Percentiles rank a stretch among this genome's conserved stretches.
phyloP scores from a whole-genome alignment of 805 yeast species.

The Yarrowia sp. region DNA sequence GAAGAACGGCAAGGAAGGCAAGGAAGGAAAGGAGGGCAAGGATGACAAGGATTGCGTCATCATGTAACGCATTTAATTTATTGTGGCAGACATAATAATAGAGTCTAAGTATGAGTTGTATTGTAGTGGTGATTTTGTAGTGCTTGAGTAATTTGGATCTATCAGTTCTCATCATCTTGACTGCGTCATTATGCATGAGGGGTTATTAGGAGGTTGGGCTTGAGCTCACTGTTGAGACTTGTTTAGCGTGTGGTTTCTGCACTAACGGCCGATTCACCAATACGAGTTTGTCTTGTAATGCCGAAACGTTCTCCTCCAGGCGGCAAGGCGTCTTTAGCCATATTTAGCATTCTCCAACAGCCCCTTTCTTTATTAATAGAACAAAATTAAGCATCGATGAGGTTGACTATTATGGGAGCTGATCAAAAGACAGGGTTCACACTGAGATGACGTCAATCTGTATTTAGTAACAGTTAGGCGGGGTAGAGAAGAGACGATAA shows the following conservation, averaged over 20 bases:
- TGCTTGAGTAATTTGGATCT: too few relatives aligned
- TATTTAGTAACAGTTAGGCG: background rate
- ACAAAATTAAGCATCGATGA: background rate
- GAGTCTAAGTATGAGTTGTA: constrained; percentile 18
- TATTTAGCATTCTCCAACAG: background rate
- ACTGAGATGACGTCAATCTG: background rate
- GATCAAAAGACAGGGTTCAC: too few relatives aligned
- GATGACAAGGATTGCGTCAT: constrained; percentile 48
- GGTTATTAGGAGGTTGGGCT: background rate
- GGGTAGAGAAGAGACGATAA: background rate
- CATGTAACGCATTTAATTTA: constrained; percentile 43
- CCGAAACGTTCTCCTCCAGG: too few relatives aligned
- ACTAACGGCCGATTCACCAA: background rate
- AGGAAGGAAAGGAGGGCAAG: constrained; percentile 39
- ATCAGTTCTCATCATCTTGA: too few relatives aligned
- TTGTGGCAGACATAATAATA: constrained; percentile 37
- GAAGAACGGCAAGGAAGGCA: constrained; percentile 28
- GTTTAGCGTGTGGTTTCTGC: background rate
- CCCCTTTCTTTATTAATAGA: constrained; percentile 6
- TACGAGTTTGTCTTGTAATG: too few relatives aligned
- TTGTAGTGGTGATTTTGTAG: background rate
- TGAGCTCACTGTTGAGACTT: background rate
- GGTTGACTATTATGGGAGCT: too few relatives aligned
- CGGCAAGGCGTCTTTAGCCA: too few relatives aligned
- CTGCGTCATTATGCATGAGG: constrained; percentile 5